Evolutionary conservation across 1,284 basidiomycete genomes (phyloP), one percentile per base, ranked within the genome.

Genomic region (Fomitopsis palustris): DNA sequence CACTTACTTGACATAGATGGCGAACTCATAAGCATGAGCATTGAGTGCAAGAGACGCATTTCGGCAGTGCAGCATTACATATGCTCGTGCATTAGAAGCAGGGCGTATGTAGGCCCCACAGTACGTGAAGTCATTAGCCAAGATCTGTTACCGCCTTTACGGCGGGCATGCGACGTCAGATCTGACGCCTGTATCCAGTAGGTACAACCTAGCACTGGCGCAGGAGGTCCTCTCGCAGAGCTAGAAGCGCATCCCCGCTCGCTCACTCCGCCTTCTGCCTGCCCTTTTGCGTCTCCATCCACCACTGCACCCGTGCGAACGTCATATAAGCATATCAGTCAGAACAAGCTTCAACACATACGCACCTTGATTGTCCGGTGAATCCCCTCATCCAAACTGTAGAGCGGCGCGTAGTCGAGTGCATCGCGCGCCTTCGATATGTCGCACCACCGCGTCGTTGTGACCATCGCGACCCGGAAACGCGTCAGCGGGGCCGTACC

Each of bases 381-480:
- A 12, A 59, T 49, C 16, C 58, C 58, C 31, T 59, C 58, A 16
- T 59, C 53, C 23, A 59, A 12, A 3, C 43, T 41, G 19, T 25
- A 37, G 4, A 38, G 4, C 29, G 58, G 58, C 35, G 38, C 58
- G 25, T 59, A 59, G 42, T 55, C 58, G 10, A 59, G 47, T 54
- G 58, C 58, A 16, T 59, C 47, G 2, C 55, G 16, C 39, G 55
- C 59, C 49, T 31, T 52, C n/a, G 23, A 25, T n/a, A 60, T 60
- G 27, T 60, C 31, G 38, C 55, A 60, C 55, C 55, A 60, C 33
- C 55, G 47, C 29, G 59, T 54, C 31, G 59, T 41, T 10, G 51
- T 53, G n/a, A 53, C 47, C 35, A 54, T 54, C 14, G 41, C 47
- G 49, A 60, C 59, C 8, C 31, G 33, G 51, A 56, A 60, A 9